phyloP scores from a whole-genome alignment of 2,329 filamentous ascomycete genomes.

The Shiraia bambusicola region DNA sequence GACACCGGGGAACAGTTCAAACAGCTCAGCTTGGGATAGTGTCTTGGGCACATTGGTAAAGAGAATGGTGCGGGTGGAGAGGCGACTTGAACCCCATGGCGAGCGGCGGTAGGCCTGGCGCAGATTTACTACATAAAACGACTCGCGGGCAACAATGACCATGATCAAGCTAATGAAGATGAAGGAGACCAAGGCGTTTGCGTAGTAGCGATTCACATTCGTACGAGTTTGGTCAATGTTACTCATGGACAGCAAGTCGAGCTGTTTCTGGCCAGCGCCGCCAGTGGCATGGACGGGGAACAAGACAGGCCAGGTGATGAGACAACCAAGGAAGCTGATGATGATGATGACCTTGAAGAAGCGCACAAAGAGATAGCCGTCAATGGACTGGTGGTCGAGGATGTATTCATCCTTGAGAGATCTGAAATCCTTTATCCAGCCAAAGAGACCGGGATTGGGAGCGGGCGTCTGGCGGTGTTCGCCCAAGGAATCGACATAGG shows the following conservation, averaged over 20 bases:
- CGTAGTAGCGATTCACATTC: conserved; percentile 46
- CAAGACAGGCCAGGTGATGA: conserved; percentile 50
- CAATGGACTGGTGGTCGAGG: conserved; percentile 52
- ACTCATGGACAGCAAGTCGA: conserved; percentile 44
- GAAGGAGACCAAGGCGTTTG: conserved; percentile 47
- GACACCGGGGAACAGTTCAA: conserved; percentile 45
- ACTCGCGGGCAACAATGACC: conserved; percentile 49
- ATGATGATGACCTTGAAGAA: conserved; percentile 49
- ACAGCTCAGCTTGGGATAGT: conserved; percentile 43
- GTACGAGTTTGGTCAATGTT: conserved; percentile 30
- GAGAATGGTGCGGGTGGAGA: conserved; percentile 52
- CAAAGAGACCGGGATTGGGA: conserved; percentile 48
- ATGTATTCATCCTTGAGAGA: conserved; percentile 49
- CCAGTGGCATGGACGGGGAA: conserved; percentile 51
- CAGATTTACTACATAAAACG: conserved; percentile 51
- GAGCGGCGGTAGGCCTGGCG: conserved; percentile 52
- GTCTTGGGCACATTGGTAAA: conserved; percentile 51
- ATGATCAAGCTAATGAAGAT: conserved; percentile 48
- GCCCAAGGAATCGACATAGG: conserved; percentile 49
- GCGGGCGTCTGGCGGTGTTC: conserved; percentile 51
- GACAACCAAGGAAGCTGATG: conserved; percentile 46
- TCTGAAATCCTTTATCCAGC: conserved; percentile 55
- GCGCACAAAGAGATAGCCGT: conserved; percentile 52
- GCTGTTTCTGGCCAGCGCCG: conserved; percentile 38
- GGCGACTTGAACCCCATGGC: conserved; percentile 46